phyloP scores from a whole-genome alignment of 768 basidiomycete species.

The Baorangia bicolor region DNA sequence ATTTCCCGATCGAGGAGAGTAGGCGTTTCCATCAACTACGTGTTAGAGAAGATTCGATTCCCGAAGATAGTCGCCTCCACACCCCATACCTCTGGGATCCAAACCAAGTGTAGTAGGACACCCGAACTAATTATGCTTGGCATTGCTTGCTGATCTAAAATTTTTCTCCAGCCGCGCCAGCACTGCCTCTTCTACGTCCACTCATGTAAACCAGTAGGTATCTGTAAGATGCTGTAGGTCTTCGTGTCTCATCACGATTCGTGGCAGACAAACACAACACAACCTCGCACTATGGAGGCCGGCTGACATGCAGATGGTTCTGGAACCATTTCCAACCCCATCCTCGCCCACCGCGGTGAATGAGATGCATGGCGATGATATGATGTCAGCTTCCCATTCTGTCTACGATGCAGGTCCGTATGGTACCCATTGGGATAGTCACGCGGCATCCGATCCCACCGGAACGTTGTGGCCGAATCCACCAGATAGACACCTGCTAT shows the following conservation, averaged over 20 bases:
- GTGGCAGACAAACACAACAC: neutral
- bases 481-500: too few species aligned
- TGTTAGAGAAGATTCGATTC: neutral
- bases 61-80: neutral
- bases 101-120: neutral
- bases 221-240: neutral
- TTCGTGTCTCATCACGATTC: neutral
- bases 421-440: neutral
- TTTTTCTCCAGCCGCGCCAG: neutral
- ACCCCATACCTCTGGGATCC: neutral
- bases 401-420: too few species aligned
- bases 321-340: neutral
- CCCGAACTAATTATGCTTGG: neutral
- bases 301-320: neutral
- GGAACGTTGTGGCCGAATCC: neutral
- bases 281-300: neutral
- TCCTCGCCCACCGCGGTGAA: neutral
- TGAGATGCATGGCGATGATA: too few species aligned
- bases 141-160: neutral
- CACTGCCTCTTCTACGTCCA: too few species aligned
- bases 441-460: neutral
- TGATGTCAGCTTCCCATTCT: neutral
- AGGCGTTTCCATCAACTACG: neutral
- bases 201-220: neutral
- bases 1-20: neutral